Base-by-base conservation (phyloP, 345 rosid species). In the Luvunga scandens region DNA sequence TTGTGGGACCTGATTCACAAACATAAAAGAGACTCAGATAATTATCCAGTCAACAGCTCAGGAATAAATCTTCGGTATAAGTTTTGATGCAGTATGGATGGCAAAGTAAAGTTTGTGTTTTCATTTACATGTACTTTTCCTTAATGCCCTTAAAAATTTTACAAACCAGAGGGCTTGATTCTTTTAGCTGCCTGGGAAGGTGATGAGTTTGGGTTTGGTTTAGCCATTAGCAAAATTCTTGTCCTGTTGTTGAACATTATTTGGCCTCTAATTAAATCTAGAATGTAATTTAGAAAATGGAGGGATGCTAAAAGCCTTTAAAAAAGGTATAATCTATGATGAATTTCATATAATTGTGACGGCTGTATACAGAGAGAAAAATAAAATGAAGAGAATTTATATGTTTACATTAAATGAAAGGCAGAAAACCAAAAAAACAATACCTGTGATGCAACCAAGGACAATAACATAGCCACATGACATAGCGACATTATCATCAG, bases 381-480 rank as follows among this genome's bases (percentile, higher is more conserved):
- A 21, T 59, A 60, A 36, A 60, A 25, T 16, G 62, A 74, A 62
- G 14, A 60, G 50, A 48, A 28, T 45, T 63, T 75, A 27, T 28
- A 22, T 30, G 16, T 50, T 30, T 66, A 65, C 34, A 5, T 57
- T 65, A 42, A 22, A 25, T 39, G 14, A 27, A 53, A 33, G 31
- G 9, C 16, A 50, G 50, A 18, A 66, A 34, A 21, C 57, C 68
- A 76, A 78, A 57, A 21, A 63, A n/a, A 19, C 42, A 53, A 59
- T 88, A 96, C 99, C 98, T 94, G 87, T 14, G 98, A 90, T 45
- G 91, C 80, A 76, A 96, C 91, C 25, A 85, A 85, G n/a, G 82
- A 91, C 92, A 72, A 92, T 88, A 73, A 92, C 94, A 38, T 92
- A 81, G 67, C 90, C 91, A 80, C 89, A 84, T 21, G 97, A 97